These are phyloP conservation scores for Phytophthora chlamydospora DNA, from an alignment of 352 stramenopile species.

Conservation along the genomic window DNA sequence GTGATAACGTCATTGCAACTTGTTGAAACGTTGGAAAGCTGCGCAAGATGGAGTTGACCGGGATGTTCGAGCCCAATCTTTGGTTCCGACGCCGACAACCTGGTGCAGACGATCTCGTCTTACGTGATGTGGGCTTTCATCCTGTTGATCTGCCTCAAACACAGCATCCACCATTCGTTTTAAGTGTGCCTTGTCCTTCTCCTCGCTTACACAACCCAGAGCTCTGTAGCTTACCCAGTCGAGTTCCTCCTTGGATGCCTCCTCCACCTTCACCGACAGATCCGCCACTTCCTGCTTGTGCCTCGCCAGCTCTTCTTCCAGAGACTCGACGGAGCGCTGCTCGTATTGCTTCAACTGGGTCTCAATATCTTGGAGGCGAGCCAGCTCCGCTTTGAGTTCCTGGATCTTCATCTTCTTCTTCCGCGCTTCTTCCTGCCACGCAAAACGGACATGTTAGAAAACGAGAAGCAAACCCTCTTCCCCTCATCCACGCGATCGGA, in stretches of 20 bases:
- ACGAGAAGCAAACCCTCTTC: background rate
- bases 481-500: constrained; percentile 4
- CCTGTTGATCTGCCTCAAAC: constrained; percentile 3
- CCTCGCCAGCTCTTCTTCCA: constrained; percentile 17
- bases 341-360: constrained; percentile 13
- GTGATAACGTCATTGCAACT: too few relatives aligned
- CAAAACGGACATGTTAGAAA: background rate
- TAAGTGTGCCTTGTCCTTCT: too few relatives aligned
- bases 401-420: constrained; percentile 12
- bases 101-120: too few relatives aligned
- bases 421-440: constrained; percentile 10
- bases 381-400: constrained; percentile 23
- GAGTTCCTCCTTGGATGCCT: constrained; percentile 19
- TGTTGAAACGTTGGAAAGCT: too few relatives aligned
- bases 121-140: background rate
- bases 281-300: constrained; percentile 17
- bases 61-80: background rate
- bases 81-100: too few relatives aligned
- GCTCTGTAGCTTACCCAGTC: constrained; percentile 19
- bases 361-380: constrained; percentile 16
- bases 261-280: constrained; percentile 11
- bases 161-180: background rate
- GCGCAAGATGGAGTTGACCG: too few relatives aligned
- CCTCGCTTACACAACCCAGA: too few relatives aligned
- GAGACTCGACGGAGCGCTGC: constrained; percentile 15